These are phyloP conservation scores for Balansia obtecta DNA, from an alignment of 2,329 filamentous ascomycete genomes.

Conservation along the genomic window DNA sequence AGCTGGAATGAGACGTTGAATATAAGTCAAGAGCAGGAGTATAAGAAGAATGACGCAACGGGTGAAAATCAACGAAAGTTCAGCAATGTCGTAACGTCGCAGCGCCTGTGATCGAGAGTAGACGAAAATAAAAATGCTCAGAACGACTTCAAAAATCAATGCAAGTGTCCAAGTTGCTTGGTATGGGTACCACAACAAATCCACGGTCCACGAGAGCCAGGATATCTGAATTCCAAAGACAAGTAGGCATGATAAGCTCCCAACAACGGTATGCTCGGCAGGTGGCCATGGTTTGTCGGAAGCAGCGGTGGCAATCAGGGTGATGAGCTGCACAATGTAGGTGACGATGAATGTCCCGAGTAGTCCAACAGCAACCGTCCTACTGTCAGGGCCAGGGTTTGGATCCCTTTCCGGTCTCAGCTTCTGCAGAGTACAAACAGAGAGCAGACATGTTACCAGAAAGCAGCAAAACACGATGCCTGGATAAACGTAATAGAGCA, in stretches of 20 bases:
- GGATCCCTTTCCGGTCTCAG: conserved; percentile 13
- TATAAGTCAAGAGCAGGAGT: conserved; percentile 15
- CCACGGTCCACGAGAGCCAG: conserved; percentile 35
- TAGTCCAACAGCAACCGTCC: conserved; percentile 24
- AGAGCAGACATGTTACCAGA: conserved; percentile 34
- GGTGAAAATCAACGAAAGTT: conserved; percentile 10
- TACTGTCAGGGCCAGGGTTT: conserved; percentile 10
- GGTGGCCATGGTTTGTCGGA: conserved; percentile 25
- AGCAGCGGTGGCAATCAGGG: conserved; percentile 25
- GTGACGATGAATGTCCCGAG: conserved; percentile 31
- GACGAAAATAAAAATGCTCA: conserved; percentile 21
- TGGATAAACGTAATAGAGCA: conserved; percentile 48
- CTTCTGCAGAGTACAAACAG: conserved; percentile 41
- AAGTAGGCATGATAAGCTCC: conserved; percentile 47
- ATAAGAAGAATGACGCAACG: conserved; percentile 16
- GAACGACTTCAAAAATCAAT: conserved; percentile 39
- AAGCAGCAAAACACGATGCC: conserved; percentile 45
- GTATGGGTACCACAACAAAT: conserved; percentile 49
- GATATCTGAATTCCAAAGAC: conserved; percentile 50
- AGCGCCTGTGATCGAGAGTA: conserved; percentile 3
- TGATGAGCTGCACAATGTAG: conserved; percentile 34
- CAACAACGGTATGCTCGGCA: conserved; percentile 39
- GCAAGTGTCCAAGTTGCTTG: conserved; percentile 50
- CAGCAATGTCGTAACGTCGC: conserved; percentile 13
- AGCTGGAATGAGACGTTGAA: conserved; percentile 15